Base-by-base conservation (phyloP, 106 monocot species). In the Gastrodia elata region DNA sequence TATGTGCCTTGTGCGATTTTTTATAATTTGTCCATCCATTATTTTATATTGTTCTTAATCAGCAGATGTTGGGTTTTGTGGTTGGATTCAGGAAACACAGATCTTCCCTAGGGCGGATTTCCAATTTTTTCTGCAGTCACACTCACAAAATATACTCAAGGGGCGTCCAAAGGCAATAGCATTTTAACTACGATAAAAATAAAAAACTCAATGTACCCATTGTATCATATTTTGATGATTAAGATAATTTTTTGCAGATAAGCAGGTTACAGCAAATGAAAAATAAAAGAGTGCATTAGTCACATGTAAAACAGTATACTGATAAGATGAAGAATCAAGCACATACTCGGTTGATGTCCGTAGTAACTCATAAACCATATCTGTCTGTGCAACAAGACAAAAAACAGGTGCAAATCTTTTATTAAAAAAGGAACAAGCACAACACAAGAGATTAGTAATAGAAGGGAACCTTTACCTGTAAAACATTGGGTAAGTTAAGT, bases 271-370 rank as follows among this genome's bases (percentile, higher is more conserved):
- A 52, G 20, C 4, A 52, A 0, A 52, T 52, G 52, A 52, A 61
- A 61, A 32, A 61, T 61, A 32, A 61, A 30, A 61, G 8, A 61
- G 30, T 13, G 61, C 4, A 61, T 30, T 30, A 6, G 61, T 30
- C 61, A 61, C 6, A 56, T 24, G 26, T 57, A 57, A 57, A 14
- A 57, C 25, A n/a, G 26, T 61, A 2, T 61, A 4, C 52, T 52
- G 32, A 69, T 39, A 8, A 56, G 43, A 28, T 56, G 41, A n/a
- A 26, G 49, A 73, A 44, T 41, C n/a, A 39, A 64, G 49, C 6
- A 76, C 97, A 82, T 83, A 98, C 98, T 98, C 98, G 79, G 98
- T 98, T 74, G 98, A 98, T 68, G 98, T 98, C 59, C 98, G 84
- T 55, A 98, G 73, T 67, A 98, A 81, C 82, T 98, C 98, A 74